phyloP scores from a whole-genome alignment of 1,139 yeast genomes.

The Diutina ranongensis region DNA sequence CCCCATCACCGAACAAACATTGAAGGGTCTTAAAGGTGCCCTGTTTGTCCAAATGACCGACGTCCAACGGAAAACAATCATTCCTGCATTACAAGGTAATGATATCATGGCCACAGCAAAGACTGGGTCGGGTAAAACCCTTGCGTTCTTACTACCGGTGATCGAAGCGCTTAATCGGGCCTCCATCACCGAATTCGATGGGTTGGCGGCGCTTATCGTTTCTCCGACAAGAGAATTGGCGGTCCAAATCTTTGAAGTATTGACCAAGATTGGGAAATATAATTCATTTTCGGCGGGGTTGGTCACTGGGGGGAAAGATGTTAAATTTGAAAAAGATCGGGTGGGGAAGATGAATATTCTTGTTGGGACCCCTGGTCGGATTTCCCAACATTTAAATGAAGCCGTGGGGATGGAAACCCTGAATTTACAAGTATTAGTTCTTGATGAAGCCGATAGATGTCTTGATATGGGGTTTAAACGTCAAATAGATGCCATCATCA shows the following conservation, averaged over 20 bases:
- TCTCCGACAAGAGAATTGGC: constrained; percentile 95
- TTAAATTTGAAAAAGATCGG: constrained; percentile 76
- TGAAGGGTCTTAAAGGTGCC: constrained; percentile 62
- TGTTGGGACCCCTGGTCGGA: constrained; percentile 93
- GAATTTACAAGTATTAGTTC: constrained; percentile 69
- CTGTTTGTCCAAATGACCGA: constrained; percentile 72
- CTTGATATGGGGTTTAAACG: constrained; percentile 94
- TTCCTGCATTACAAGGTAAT: constrained; percentile 63
- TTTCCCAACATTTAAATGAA: constrained; percentile 91
- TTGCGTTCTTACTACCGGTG: constrained; percentile 83
- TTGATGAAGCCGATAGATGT: constrained; percentile 95
- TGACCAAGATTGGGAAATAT: constrained; percentile 71
- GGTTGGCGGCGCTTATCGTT: constrained; percentile 83
- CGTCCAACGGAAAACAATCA: constrained; percentile 73
- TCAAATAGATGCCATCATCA: constrained; percentile 75
- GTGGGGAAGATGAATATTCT: constrained; percentile 73
- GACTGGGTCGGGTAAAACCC: constrained; percentile 94
- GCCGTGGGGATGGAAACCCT: constrained; percentile 75
- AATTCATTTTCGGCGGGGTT: constrained; percentile 85
- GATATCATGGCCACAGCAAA: constrained; percentile 90
- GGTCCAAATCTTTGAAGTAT: constrained; percentile 84
- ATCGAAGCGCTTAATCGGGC: constrained; percentile 61
- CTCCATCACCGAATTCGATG: constrained; percentile 81
- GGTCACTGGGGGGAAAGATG: constrained; percentile 95
- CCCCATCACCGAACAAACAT: constrained; percentile 59